Evolutionary conservation across 2,329 filamentous ascomycete genomes (phyloP).

Genomic region (Ophiognomonia clavigignenti-juglandacearum): DNA sequence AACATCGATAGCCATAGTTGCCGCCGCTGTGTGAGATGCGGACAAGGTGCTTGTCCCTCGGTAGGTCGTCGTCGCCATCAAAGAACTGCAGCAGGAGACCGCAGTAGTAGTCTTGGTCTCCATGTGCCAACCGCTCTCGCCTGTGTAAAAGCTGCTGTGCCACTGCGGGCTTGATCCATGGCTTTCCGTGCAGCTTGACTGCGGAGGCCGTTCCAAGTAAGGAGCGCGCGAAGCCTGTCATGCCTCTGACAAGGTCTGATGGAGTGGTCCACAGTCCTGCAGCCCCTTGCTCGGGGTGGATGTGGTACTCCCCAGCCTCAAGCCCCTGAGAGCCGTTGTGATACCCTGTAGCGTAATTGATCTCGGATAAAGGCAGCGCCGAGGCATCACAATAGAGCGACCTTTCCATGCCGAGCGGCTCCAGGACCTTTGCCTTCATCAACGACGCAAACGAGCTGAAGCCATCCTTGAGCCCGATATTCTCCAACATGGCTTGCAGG

Average conservation of each 20-base stretch:
- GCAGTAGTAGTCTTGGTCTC: slow-evolving; percentile 3
- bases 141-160: slow-evolving; percentile 5
- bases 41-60: slow-evolving; percentile 2
- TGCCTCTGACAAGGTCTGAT: slow-evolving; percentile 5
- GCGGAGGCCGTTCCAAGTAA: slow-evolving; percentile 2
- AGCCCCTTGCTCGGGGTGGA: slow-evolving; percentile 11
- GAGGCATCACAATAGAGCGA: slow-evolving; percentile 9
- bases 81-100: slow-evolving; percentile 8
- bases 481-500: slow-evolving; percentile 13
- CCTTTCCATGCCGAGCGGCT: slow-evolving; percentile 8
- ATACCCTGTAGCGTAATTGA: slow-evolving; percentile 8
- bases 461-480: background rate
- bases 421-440: slow-evolving; percentile 10
- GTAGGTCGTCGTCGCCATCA: background rate
- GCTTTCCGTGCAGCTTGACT: background rate
- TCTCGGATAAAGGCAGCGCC: background rate
- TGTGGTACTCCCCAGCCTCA: slow-evolving; percentile 5
- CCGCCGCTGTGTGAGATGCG: slow-evolving; percentile 12
- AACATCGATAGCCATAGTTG: slow-evolving; percentile 12
- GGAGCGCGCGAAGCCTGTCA: slow-evolving; percentile 7
- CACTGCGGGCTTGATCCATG: slow-evolving; percentile 8
- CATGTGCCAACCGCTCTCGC: background rate
- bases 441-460: slow-evolving; percentile 1
- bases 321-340: slow-evolving; percentile 5
- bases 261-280: slow-evolving; percentile 12